Base-by-base conservation (phyloP, 371 early-diverging fungal genomes). In the Nematocida homosporus region DNA sequence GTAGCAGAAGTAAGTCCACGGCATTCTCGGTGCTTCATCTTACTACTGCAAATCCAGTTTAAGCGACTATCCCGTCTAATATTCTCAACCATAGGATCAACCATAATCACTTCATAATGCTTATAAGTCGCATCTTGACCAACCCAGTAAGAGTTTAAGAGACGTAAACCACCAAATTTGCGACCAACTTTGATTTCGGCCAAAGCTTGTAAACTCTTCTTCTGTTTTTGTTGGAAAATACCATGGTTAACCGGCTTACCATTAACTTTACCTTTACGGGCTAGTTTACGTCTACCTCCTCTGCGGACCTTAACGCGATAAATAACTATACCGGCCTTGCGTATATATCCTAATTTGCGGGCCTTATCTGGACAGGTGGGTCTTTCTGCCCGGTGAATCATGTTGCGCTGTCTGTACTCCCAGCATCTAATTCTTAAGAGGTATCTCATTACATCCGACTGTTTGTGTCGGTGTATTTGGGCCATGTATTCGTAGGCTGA, bases 331-430 rank as follows among this genome's bases (percentile, higher is more conserved):
- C 97, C 97, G 87, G 92, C 92, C 89, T 94, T 97, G 85, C 92
- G 92, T 87, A 93, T 93, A 90, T 95, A 97, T 69, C 97, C 97
- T 66, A 95, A 88, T 80, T 92, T 92, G 83, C 95, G 90, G 61
- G 97, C 97, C 89, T 94, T 93, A 85, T 95, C 95, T 67, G 94
- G 92, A 83, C 93, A 93, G 76, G 94, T 91, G 56, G 97, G 93
- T 83, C 93, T 91, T 72, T 92, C 90, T 50, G 94, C 94, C 81
- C 93, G 90, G 88, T 94, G 94, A 82, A 95, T 90, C 76, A 89
- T 90, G 84, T 90, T 90, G 85, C 92, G 87, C 87, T 95, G 97
- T 80, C 92, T 87, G 90, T 90, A 95, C 87, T 95, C 95, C 93
- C 95, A 95, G 88, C 92, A 90, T 85, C 95, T 87, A 54, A 97